Evolutionary conservation across 768 basidiomycete genomes (phyloP), one percentile per base, ranked within the genome.

Genomic region (Serendipita sp.): DNA sequence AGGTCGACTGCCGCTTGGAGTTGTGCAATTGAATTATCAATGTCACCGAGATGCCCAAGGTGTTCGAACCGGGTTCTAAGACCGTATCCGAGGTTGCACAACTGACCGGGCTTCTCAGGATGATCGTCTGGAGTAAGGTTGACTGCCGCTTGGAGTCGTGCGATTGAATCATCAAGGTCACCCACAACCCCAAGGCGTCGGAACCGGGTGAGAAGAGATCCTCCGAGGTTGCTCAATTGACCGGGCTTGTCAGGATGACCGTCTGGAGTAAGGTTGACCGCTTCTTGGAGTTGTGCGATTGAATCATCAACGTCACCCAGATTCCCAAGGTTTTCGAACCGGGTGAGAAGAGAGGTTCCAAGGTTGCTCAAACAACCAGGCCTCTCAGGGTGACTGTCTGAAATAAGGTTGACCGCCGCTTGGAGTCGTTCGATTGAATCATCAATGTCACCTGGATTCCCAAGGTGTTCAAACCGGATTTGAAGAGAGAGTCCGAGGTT

Each of bases 241-340:
- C 13, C 13, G 2, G 51, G 51, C 0, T 53, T 53, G 51, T 53
- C 24, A 8, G 51, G 51, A 28, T 28, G 28, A 34, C 51, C 64
- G 13, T 64, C 45, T 62, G 64, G 8, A 3, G n/a, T 51, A 45
- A 45, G 16, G 2, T 28, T 38, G 13, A 64, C 53, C 8, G 34
- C 64, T 3, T 11, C 45, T 24, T 3, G 30, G 7, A 28, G 45
- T 15, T 45, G 45, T 24, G 37, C n/a, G 48, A 64, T 46, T n/a
- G 64, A 24, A 30, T 48, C 30, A 1, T 64, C 64, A 32, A 64
- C 37, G 34, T 60, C 51, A 1, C 34, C 10, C 13, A 64, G 38
- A 28, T 64, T 48, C 7, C 64, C 64, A 48, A 46, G 13, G 32
- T 28, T 24, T 37, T 64, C 64, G 64, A 64, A 64, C 24, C 64